Evolutionary conservation across 2,329 filamentous ascomycete species (phyloP).

Genomic region (Scortechinia acanthostroma): DNA sequence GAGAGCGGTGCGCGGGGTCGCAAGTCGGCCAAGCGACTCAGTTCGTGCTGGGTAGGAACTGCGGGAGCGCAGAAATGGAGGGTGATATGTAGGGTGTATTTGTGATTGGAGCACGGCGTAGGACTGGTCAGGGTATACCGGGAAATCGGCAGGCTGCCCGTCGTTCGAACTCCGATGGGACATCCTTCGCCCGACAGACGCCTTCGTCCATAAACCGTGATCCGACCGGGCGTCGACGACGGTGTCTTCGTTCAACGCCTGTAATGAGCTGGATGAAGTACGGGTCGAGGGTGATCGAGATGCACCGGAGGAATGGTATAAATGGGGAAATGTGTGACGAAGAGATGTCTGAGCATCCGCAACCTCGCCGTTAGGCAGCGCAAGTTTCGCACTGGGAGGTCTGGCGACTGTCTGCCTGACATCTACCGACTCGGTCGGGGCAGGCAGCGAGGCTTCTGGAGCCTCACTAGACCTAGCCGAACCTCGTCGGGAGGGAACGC

Average conservation of each 20-base stretch:
- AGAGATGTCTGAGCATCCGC: background rate
- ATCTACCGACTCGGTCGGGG: background rate
- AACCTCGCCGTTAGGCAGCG: background rate
- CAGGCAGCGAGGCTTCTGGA: background rate
- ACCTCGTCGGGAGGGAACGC: background rate
- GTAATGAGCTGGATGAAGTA: background rate
- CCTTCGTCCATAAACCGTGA: no score
- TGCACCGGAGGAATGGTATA: background rate
- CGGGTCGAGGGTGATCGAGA: background rate
- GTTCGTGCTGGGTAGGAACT: background rate
- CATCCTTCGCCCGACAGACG: background rate
- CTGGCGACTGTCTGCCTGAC: background rate
- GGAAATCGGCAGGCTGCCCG: background rate
- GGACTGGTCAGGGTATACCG: slow-evolving; percentile 1
- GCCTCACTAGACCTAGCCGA: background rate
- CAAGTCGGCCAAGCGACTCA: background rate
- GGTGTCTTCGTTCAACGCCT: slow-evolving; percentile 1
- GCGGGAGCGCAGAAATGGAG: background rate
- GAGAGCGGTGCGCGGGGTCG: background rate
- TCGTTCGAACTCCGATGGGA: background rate
- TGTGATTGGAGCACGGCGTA: background rate
- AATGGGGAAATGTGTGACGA: background rate
- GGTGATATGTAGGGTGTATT: background rate
- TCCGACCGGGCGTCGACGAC: background rate
- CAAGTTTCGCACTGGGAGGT: background rate